Evolutionary conservation across 306 rosid genomes (phyloP), one percentile per base, ranked within the genome.

Genomic region (Cyamopsis tetragonoloba): DNA sequence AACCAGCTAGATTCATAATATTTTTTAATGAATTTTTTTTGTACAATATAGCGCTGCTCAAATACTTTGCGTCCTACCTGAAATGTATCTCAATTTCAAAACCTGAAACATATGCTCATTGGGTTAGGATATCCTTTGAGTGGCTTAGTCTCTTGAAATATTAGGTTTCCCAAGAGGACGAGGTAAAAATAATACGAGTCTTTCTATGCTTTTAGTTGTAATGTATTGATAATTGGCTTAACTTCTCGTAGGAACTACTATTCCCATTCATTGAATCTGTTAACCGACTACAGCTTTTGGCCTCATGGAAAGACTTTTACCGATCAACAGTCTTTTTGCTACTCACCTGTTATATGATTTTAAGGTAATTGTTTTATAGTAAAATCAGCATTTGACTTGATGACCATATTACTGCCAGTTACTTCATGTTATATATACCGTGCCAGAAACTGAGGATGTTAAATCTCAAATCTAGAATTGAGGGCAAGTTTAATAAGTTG

Each of bases 241-340:
- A 63, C 69, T 79, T 8, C 46, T 77, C 84, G 85, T 73, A 89
- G 98, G 98, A 88, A 79, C 81, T 93, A 66, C 83, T 88, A 54
- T 86, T 72, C 77, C 97, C 98, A 0, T 68, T 80, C 76, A 68
- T 88, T 48, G 84, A 70, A 70, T 28, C 82, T 73, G 84, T 66
- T 70, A 82, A 68, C 34, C 71, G 67, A 62, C 76, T 82, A 53
- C 82, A 69, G 70, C 56, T 3, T 78, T 78, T 89, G 80, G 81
- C 87, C 76, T 84, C 87, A 3, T 89, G 98, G 98, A 86, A 88
- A 72, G 81, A 93, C 79, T 80, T 79, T 18, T 81, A 51, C 71
- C 83, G 75, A 70, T 89, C 98, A 76, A 37, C 85, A 46, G 51
- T 68, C 56, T 93, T 93, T 83, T 79, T 93, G 77, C 53, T 84